phyloP scores from a whole-genome alignment of 106 monocot species.

The Allium sativum region DNA sequence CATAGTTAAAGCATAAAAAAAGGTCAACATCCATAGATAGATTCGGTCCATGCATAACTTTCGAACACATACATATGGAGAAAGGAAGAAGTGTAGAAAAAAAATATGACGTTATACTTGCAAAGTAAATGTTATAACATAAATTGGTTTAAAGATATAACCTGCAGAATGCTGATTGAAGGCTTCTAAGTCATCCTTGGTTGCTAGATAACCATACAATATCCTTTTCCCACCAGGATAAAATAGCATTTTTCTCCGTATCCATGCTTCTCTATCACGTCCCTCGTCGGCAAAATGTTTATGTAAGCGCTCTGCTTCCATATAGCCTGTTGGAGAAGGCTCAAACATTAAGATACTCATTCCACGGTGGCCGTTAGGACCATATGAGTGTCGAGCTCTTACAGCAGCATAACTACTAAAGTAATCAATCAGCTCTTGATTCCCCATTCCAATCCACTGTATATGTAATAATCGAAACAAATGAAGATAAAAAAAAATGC shows the following conservation, averaged over 20 bases:
- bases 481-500: background rate
- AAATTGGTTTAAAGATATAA: conserved; percentile 1
- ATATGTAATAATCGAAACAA: background rate
- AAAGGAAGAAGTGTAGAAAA: no score
- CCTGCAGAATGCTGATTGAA: conserved; percentile 57
- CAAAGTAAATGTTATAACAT: no score
- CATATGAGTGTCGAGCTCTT: conserved; percentile 86
- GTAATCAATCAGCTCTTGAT: conserved; percentile 88
- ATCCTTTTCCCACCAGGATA: conserved; percentile 39
- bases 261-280: conserved; percentile 49
- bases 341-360: conserved; percentile 64
- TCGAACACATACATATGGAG: no score
- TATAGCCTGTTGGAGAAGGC: conserved; percentile 31
- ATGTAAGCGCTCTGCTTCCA: conserved; percentile 54
- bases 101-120: no score
- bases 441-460: conserved; percentile 91
- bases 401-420: conserved; percentile 49
- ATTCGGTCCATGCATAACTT: background rate
- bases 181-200: conserved; percentile 45
- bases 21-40: background rate
- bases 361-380: conserved; percentile 80
- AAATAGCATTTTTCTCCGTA: conserved; percentile 18
- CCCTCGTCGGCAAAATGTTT: conserved; percentile 41
- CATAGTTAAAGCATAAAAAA: no score
- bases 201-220: conserved; percentile 52